These are phyloP conservation scores for Psilocybe sp. DNA, from an alignment of 768 basidiomycete species.

Conservation along the genomic window DNA sequence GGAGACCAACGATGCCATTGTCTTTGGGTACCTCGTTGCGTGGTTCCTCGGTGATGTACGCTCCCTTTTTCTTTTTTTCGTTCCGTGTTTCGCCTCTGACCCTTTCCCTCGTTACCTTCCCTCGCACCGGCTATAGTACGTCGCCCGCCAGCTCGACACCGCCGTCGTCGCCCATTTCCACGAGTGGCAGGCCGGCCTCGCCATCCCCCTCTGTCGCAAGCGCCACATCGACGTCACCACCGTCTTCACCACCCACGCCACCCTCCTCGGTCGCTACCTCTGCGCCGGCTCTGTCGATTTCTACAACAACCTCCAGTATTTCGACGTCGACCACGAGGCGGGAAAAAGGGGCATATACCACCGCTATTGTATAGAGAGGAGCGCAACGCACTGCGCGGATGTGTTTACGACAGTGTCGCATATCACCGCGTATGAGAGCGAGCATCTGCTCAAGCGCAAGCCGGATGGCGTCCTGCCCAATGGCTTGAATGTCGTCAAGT, in stretches of 20 bases:
- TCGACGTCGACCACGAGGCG: conserved; percentile 99
- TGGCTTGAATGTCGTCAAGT: conserved; percentile 97
- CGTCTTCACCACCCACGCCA: conserved; percentile 98
- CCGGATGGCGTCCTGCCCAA: conserved; percentile 97
- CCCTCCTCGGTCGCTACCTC: conserved; percentile 95
- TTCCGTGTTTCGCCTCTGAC: conserved; percentile 6
- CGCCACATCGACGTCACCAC: conserved; percentile 98
- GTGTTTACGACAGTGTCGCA: conserved; percentile 98
- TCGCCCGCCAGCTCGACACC: conserved; percentile 72
- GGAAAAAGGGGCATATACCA: conserved; percentile 99
- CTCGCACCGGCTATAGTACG: conserved; percentile 51
- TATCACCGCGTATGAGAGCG: conserved; percentile 96
- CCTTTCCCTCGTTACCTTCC: conserved; percentile 4
- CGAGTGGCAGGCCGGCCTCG: conserved; percentile 98
- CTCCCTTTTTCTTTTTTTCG: conserved; percentile 2
- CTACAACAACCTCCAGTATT: conserved; percentile 99
- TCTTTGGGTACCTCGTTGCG: conserved; percentile 96
- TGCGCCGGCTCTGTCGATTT: conserved; percentile 98
- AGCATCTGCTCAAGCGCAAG: conserved; percentile 95
- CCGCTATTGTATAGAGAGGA: conserved; percentile 94
- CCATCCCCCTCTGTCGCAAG: conserved; percentile 92
- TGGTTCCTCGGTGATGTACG: conserved; percentile 99
- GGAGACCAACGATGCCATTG: conserved; percentile 97
- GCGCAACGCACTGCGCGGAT: conserved; percentile 91
- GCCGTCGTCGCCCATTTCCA: conserved; percentile 98